Percentiles rank a stretch among this genome's conserved stretches.
Conservation (phyloP, 192 early-diverging fungal genomes). For the Nowakowskiella sp. region DNA sequence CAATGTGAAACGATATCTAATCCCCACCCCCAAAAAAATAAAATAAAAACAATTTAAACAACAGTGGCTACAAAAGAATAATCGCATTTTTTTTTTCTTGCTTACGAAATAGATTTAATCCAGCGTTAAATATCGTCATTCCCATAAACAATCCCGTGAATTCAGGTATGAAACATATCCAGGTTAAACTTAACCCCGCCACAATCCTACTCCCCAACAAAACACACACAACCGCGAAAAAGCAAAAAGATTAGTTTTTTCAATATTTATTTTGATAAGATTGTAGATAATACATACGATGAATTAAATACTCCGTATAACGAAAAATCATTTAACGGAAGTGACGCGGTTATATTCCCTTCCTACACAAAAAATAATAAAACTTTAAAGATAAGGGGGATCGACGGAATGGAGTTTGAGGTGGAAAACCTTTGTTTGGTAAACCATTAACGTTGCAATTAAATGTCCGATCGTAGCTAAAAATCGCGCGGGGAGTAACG, state of each 20-base stretch:
- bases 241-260: not conserved
- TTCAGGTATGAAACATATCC: conserved; percentile 34
- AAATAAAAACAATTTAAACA: no score
- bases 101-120: conserved; percentile 24
- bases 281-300: no score
- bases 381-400: not conserved
- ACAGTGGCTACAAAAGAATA: no score
- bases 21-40: no score
- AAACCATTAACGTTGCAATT: conserved; percentile 32
- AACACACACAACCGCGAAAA: not conserved
- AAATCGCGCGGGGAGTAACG: conserved; percentile 31
- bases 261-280: no score
- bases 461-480: conserved; percentile 24
- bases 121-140: conserved; percentile 24
- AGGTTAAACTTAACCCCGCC: conserved; percentile 26
- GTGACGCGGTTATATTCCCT: conserved; percentile 23
- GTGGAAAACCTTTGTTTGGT: conserved; percentile 32
- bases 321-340: conserved; percentile 24
- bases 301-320: conserved; percentile 15
- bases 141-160: conserved; percentile 24
- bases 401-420: not conserved
- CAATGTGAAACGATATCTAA: conserved; percentile 26
- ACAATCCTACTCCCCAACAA: conserved; percentile 11
- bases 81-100: not conserved
- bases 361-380: conserved; percentile 15